Base-by-base conservation (phyloP, 371 early-diverging fungal species). In the Mortierella sp. region DNA sequence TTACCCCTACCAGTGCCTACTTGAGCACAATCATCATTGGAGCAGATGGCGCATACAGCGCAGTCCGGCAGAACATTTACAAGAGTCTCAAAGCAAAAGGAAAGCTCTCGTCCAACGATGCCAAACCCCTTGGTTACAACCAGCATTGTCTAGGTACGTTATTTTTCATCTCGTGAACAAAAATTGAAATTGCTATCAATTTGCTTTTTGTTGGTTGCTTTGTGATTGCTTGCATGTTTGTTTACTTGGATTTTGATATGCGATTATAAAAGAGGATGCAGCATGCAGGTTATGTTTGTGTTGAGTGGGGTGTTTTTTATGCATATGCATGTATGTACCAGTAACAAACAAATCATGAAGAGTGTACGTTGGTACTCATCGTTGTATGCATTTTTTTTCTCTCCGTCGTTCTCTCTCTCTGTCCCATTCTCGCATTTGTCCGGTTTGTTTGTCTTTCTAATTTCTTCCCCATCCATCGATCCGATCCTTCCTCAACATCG, bases 41-140 rank as follows among this genome's bases (percentile, higher is more conserved):
- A 47, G 84, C 84, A 14, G 84, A 83, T 65, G 84, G 84, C 2
- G 84, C 84, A 1, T 80, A 83, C 57, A 80, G 80, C 28, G 80
- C 77, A 34, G 77, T 80, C 34, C 84, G 84, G 16, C 76, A 80
- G 47, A 79, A 79, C 58, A 83, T 83, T 16, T 80, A 80, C 74
- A 77, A 80, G 80, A 77, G 60, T n/a, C 75, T 83, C 10, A 76
- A 73, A 31, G 74, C 73, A 28, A 74, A 80, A 42, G 77, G 77
- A 9, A 77, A 73, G 38, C 58, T 83, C 16, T 77, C 80, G 0
- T 16, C 73, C 42, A 80, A 70, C 28, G 84, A 83, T 28, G 74
- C 74, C 50, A 73, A 77, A 58, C 84, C 84, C 9, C 60, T 83
- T 16, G 73, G 80, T 4, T 83, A 79, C 63, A 80, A 80, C 42